phyloP scores from a whole-genome alignment of 495 filamentous ascomycete genomes.

The Polyplosphaeria fusca region DNA sequence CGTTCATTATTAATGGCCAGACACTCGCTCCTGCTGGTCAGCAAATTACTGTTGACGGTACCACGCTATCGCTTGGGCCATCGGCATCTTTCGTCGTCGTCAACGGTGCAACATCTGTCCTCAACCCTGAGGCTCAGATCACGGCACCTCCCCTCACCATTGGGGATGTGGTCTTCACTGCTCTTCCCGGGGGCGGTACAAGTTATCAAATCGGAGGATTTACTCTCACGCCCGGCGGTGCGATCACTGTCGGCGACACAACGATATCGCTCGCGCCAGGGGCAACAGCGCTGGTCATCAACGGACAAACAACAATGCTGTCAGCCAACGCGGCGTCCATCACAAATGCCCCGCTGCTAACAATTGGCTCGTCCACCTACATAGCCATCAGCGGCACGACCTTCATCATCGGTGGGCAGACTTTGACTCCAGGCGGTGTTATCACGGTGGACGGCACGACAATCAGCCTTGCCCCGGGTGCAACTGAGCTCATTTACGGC shows the following conservation, averaged over 20 bases:
- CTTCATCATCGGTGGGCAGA: constrained; percentile 37
- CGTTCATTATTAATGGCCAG: constrained; percentile 27
- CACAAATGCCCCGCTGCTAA: constrained; percentile 29
- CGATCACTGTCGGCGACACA: constrained; percentile 33
- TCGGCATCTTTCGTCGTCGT: constrained; percentile 32
- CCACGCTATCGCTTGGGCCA: constrained; percentile 34
- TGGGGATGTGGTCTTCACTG: constrained; percentile 34
- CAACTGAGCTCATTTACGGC: constrained; percentile 34
- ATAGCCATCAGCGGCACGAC: constrained; percentile 35
- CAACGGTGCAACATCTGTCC: constrained; percentile 32
- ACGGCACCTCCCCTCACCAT: constrained; percentile 38
- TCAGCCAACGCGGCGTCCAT: background rate
- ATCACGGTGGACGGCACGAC: constrained; percentile 39
- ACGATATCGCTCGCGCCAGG: constrained; percentile 34
- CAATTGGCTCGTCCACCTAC: constrained; percentile 29
- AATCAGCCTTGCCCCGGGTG: constrained; percentile 36
- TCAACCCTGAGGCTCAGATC: constrained; percentile 11
- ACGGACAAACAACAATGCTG: constrained; percentile 23
- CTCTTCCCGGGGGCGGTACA: constrained; percentile 32
- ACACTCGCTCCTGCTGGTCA: constrained; percentile 36
- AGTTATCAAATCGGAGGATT: constrained; percentile 38
- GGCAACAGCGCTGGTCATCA: constrained; percentile 34
- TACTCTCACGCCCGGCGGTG: constrained; percentile 38
- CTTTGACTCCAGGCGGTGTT: constrained; percentile 39
- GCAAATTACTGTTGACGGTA: constrained; percentile 33